Evolutionary conservation across 2,329 filamentous ascomycete genomes (phyloP), one percentile per base, ranked within the genome.

Genomic region (Trichoderma semiorbis): DNA sequence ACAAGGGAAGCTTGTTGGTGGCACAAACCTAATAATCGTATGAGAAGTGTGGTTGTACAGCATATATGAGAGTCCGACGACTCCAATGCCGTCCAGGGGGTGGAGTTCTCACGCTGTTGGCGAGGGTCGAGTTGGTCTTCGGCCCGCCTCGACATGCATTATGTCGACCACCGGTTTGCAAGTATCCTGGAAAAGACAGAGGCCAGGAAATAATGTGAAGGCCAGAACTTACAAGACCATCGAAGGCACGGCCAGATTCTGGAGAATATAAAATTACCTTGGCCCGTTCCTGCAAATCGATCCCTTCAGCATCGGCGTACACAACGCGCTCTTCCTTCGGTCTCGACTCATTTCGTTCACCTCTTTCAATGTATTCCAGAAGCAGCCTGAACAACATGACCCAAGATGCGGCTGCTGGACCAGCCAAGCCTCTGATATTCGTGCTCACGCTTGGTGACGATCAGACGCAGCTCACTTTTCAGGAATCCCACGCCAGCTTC

Each of bases 321-420:
- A 32, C 57, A 14, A 4, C 64, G 39, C 18, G 5, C 12, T 57
- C 18, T 24, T 10, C 24, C 26, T 5, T 47, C 16, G 8, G 14
- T 21, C 28, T 12, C 16, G 16, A 30, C 16, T 47, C 24, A 0
- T 16, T 30, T 47, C 5, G 8, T n/a, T 1, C 8, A n/a, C 11
- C 24, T 28, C 24, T 8, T 7, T 30, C 21, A 6, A 18, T 21
- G 32, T 58, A 21, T 7, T n/a, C 7, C 24, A 58, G 24, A 43
- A 36, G 12, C 24, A 65, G 30, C n/a, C n/a, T 36, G 63, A 4
- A 12, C 47, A 30, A 1, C 12, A 34, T 21, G 6, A 7, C 14
- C 18, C 11, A 34, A 77, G 47, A 83, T 77, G 12, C 82, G 81
- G 70, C 43, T n/a, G 32, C 58, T 1, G 28, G 21, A 24, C 16